Base-by-base conservation (phyloP, 345 rosid species). In the Acer negundo region DNA sequence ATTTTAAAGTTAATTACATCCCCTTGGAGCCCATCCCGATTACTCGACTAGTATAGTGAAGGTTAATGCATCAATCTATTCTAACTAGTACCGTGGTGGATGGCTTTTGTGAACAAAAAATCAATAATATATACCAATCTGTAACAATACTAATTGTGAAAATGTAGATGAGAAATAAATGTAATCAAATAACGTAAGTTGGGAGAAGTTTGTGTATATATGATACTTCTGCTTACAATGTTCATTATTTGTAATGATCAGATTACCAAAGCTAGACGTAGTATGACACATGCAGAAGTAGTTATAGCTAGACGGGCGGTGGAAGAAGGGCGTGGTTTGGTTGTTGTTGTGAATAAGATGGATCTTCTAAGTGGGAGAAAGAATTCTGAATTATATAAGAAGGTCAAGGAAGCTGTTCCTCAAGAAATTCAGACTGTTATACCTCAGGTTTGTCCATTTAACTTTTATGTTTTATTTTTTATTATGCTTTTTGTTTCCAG, bases 261-360 rank as follows among this genome's bases (percentile, higher is more conserved):
- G 98, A 87, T 96, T 79, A 90, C 92, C 47, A 85, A 92, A 77
- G 86, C 92, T 69, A 77, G 80, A 72, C 87, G 94, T 16, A 96
- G 95, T 82, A 87, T 94, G 99, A 92, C 92, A 62, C 98, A 96
- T 83, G 89, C 98, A 22, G 99, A 96, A 85, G 98, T 96, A 64
- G 98, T 92, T 69, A 92, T 96, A 82, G 99, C 97, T 22, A 90
- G 99, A 82, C 86, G 88, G 63, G 92, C 97, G 31, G 95, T 96
- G 62, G 98, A 96, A 86, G 99, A 96, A 90, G 98, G 99, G 24
- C 97, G 98, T 70, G 97, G 97, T 56, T 80, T 94, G 79, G 97
- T 96, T 49, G 87, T 94, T 53, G 83, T 94, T 69, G 97, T 96
- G 73, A 94, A 96, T 87, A 95, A 95, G 86, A 94, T 96, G 98